phyloP scores from a whole-genome alignment of 441 rosid species.

The Gossypium lobatum region DNA sequence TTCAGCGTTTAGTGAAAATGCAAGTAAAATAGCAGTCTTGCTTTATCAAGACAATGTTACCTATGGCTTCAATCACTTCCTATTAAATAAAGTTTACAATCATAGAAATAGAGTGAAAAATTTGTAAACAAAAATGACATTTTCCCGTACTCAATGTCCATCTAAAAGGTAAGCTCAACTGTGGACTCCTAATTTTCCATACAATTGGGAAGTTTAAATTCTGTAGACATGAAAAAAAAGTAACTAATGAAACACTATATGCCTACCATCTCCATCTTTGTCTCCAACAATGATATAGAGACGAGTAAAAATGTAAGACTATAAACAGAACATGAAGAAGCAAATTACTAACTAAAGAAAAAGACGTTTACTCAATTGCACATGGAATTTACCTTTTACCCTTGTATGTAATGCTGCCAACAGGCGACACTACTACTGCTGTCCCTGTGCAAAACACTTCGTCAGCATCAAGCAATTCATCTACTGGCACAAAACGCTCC shows the following conservation, averaged over 20 bases:
- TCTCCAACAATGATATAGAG: not conserved
- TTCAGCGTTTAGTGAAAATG: not conserved
- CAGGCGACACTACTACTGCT: constrained; percentile 92
- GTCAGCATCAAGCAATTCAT: constrained; percentile 83
- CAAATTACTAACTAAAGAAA: not conserved
- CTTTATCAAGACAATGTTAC: not conserved
- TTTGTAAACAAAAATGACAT: not conserved
- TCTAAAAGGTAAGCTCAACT: not conserved
- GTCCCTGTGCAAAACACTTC: constrained; percentile 97
- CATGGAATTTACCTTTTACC: constrained; percentile 52
- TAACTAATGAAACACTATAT: not conserved
- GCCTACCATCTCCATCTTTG: not conserved
- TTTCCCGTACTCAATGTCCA: not conserved
- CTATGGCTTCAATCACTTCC: not conserved
- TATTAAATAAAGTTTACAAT: not conserved
- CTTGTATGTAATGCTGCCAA: constrained; percentile 80
- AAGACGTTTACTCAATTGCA: not conserved
- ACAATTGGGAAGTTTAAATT: not conserved
- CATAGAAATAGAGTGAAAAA: not conserved
- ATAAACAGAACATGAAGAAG: not conserved
- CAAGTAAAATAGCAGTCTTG: not conserved
- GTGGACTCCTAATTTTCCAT: not conserved
- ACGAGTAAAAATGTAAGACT: not conserved
- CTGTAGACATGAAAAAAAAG: not conserved
- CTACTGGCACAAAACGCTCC: constrained; percentile 61